A percentile compares a stretch with the other conserved stretches of the same genome.
Evolutionary conservation across 768 basidiomycete genomes (phyloP).

Genomic region (Russula olivacea): DNA sequence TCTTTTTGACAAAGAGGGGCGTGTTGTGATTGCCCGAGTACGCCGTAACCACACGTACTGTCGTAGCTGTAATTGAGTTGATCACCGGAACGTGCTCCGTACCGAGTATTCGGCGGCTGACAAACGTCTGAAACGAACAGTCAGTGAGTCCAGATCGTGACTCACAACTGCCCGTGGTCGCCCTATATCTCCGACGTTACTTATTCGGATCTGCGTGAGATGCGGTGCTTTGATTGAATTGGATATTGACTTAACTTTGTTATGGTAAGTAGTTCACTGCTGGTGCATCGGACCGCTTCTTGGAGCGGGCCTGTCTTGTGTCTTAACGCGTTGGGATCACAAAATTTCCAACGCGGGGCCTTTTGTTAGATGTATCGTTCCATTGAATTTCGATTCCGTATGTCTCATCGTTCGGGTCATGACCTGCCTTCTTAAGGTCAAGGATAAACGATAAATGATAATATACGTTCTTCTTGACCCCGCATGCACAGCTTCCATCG

Average conservation of each 20-base stretch:
- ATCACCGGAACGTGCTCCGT: slow-evolving; percentile 10
- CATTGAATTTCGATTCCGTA: not conserved
- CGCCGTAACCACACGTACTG: not conserved
- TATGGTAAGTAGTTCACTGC: not conserved
- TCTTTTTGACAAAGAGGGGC: slow-evolving; percentile 4
- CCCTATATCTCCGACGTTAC: slow-evolving; percentile 1
- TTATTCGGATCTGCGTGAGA: slow-evolving; percentile 2
- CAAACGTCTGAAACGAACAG: not conserved
- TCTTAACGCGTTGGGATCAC: not conserved
- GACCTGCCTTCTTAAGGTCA: slow-evolving; percentile 1
- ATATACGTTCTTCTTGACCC: not conserved
- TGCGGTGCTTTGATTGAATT: slow-evolving; percentile 9
- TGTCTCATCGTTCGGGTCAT: not conserved
- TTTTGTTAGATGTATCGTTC: no score
- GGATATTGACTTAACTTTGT: not conserved
- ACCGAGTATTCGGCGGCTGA: slow-evolving; percentile 17
- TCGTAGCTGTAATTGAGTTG: not conserved
- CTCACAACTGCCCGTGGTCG: not conserved
- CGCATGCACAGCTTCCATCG: not conserved
- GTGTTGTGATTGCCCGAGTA: not conserved
- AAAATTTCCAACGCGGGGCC: not conserved
- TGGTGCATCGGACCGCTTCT: not conserved
- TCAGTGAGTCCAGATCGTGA: slow-evolving; percentile 3
- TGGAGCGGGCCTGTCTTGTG: not conserved
- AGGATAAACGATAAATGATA: not conserved